Evolutionary conservation across 495 filamentous ascomycete genomes (phyloP).

Genomic region (Trichoderma virens): DNA sequence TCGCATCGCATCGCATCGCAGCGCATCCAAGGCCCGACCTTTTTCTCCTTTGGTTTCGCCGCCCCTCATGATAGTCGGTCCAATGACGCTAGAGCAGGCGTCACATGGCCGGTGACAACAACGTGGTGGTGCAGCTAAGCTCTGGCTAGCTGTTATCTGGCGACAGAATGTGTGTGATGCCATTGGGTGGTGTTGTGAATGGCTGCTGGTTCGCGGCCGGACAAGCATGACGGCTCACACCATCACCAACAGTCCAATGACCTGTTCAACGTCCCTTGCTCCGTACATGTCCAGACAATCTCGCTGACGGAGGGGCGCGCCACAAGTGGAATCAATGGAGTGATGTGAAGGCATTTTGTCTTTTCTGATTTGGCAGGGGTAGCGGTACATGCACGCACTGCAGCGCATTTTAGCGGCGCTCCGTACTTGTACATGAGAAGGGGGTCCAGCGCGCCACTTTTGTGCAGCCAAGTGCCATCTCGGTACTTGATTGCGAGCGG

Average conservation of each 20-base stretch:
- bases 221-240: slow-evolving; percentile 4
- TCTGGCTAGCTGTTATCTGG: background rate
- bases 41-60: background rate
- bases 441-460: slow-evolving; percentile 1
- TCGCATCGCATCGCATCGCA: background rate
- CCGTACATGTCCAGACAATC: background rate
- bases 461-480: slow-evolving; percentile 9
- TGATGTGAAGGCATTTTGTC: slow-evolving; percentile 2
- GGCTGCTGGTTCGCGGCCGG: background rate
- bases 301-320: background rate
- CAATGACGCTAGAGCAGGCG: background rate
- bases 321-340: background rate
- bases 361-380: too few species aligned
- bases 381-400: background rate
- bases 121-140: slow-evolving; percentile 7
- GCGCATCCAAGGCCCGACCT: background rate
- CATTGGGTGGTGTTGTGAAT: background rate
- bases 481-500: background rate
- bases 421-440: background rate
- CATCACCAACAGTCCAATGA: slow-evolving; percentile 1
- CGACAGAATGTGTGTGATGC: background rate
- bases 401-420: too few species aligned
- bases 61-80: background rate
- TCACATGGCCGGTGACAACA: slow-evolving; percentile 9
- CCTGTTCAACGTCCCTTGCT: background rate